Evolutionary conservation across 495 filamentous ascomycete species (phyloP).

Genomic region (Tuber umbilicatum): DNA sequence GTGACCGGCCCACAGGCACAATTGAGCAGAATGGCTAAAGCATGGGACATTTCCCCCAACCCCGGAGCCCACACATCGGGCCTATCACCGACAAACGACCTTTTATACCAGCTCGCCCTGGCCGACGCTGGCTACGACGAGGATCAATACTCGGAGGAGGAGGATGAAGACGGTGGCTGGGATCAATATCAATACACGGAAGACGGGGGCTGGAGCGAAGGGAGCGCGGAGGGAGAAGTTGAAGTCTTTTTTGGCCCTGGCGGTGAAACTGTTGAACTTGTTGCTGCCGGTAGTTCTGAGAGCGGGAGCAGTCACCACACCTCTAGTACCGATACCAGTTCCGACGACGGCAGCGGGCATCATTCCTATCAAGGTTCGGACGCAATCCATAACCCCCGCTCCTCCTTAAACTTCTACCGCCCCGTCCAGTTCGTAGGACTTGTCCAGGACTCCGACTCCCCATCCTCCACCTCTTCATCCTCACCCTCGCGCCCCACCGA

Average conservation of each 20-base stretch:
- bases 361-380: constrained; percentile 10
- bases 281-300: constrained; percentile 6
- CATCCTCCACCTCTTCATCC: not conserved
- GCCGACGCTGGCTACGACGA: constrained; percentile 10
- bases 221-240: constrained; percentile 13
- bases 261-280: constrained; percentile 9
- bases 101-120: constrained; percentile 9
- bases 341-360: constrained; percentile 8
- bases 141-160: constrained; percentile 19
- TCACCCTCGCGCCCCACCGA: not conserved
- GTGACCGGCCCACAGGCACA: constrained; percentile 9
- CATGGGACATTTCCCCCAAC: constrained; percentile 34
- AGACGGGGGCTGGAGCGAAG: constrained; percentile 9
- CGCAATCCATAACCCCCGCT: not conserved
- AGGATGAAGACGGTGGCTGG: constrained; percentile 1
- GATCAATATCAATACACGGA: constrained; percentile 9
- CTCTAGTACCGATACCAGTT: constrained; percentile 23
- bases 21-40: constrained; percentile 20
- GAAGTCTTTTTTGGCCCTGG: constrained; percentile 14
- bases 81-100: not conserved
- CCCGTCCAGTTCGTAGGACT: constrained; percentile 18
- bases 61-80: not conserved
- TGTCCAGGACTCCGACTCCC: constrained; percentile 17
- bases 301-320: constrained; percentile 1
- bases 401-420: constrained; percentile 8